phyloP scores from a whole-genome alignment of 805 yeast species.

The Brettanomyces sp. region DNA sequence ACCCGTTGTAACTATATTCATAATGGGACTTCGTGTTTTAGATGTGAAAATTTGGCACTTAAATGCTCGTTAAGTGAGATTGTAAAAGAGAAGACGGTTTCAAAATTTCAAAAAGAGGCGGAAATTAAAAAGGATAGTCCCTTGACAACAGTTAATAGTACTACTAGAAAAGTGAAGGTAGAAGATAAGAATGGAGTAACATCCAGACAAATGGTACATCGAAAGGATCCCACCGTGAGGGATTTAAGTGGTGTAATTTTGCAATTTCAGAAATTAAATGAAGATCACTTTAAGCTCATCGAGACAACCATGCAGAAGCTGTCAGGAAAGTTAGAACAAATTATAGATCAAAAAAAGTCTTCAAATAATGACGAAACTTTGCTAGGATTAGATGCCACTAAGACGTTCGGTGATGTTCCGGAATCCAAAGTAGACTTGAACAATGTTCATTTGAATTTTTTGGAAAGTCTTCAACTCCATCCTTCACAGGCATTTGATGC shows the following conservation, averaged over 20 bases:
- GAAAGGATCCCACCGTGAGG: not conserved
- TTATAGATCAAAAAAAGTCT: too few species aligned
- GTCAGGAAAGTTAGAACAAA: too few species aligned
- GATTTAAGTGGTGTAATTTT: not conserved
- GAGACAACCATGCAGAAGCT: too few species aligned
- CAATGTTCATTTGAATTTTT: too few species aligned
- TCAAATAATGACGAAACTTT: too few species aligned
- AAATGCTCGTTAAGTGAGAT: constrained; percentile 12
- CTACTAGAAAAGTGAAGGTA: not conserved
- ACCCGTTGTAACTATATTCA: constrained; percentile 16
- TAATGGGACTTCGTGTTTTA: constrained; percentile 15
- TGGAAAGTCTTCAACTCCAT: too few species aligned
- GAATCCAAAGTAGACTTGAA: too few species aligned
- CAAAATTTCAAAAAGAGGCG: constrained; percentile 7
- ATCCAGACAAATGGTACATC: too few species aligned
- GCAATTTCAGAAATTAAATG: not conserved
- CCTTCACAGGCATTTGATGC: too few species aligned
- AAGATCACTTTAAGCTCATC: not conserved
- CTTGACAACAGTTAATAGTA: not conserved
- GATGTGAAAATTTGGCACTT: constrained; percentile 15
- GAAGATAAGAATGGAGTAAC: not conserved
- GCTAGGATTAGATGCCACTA: too few species aligned
- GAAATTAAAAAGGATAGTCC: constrained; percentile 1
- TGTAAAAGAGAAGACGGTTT: constrained; percentile 5
- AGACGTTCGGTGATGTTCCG: too few species aligned